Evolutionary conservation across 2,329 filamentous ascomycete genomes (phyloP), one percentile per base, ranked within the genome.

Genomic region (Trichophyton schoenleinii): DNA sequence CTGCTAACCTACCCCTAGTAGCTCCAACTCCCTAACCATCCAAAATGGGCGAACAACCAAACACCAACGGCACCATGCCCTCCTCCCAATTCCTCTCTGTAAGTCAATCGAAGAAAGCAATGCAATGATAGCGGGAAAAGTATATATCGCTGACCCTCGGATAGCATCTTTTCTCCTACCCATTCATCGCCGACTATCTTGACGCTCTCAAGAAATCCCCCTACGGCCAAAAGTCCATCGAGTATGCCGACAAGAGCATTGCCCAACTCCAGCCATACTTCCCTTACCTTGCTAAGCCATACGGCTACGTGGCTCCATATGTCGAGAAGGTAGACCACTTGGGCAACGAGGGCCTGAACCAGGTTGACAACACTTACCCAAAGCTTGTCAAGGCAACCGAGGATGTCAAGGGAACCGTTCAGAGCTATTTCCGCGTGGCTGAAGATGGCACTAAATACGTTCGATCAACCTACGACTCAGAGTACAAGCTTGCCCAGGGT

Each of bases 121-220:
- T 3, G n/a, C 15, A 31, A 6, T 53, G 49, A 52, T 52, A 28
- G 13, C n/a, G 25, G 28, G 6, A 8, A 7, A n/a, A 3, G 13
- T 2, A 4, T 18, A 18, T 2, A 4, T 18, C 9, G n/a, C 52
- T 60, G 41, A 57, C 25, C 41, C 44, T n/a, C 55, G 34, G 62
- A 46, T 68, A 95, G 89, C 91, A 96, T 72, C 81, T 96, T 65
- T 81, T 85, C 68, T 87, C 86, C 66, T 96, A 95, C 76, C 92
- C 92, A 46, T 76, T 95, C 66, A 83, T 96, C 71, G 84, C 83
- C 71, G 90, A 95, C 74, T 79, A 85, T 70, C 84, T 96, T 75
- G 78, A 83, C 64, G 85, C 84, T 71, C 87, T 95, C 82, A 89
- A 91, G 76, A 79, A 83, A 71, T 89, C 92, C 77, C 86, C 89